Base-by-base conservation (phyloP, 2,329 filamentous ascomycete species). In the Stagonosporopsis tanaceti region DNA sequence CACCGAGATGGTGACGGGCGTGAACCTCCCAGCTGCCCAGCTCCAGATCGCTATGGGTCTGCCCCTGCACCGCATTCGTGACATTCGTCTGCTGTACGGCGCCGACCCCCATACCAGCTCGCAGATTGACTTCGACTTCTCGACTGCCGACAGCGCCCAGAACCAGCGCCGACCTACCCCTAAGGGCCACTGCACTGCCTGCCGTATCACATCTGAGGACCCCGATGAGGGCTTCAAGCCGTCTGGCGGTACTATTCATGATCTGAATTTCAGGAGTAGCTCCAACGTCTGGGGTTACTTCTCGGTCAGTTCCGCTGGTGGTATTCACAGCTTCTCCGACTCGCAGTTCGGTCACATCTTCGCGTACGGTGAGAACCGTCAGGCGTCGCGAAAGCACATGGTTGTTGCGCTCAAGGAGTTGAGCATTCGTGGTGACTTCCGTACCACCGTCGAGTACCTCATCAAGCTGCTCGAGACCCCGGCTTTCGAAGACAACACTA, bases 231-330 rank as follows among this genome's bases (percentile, higher is more conserved):
- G 95, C 50, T 99, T 99, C 88, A 99, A 99, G 86, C 95, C 95
- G 57, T 99, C 95, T 42, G 96, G 94, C 73, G 95, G 95, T 87
- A 96, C 94, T 50, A 96, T 99, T 87, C 95, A 98, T 82, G 95
- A 99, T 75, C 84, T 99, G 74, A 99, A 99, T 85, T 99, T 99
- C 87, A 88, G 95, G 75, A 96, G 91, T 82, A 97, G 93, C 77
- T 98, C 95, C 63, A 99, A 99, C 69, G 95, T 98, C 54, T 99
- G 95, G 95, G 95, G 95, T 85, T 99, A 99, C 81, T 99, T 99
- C 87, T 99, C 95, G 50, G 95, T 99, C 77, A 92, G 93, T 82
- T 95, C 93, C 9, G 89, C 93, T 53, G 94, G 93, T 81, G 93
- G 93, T 79, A 99, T 99, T 66, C 95, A 99, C 87, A 97, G 92